These are phyloP conservation scores for Microsporum ferrugineum DNA, from an alignment of 2,329 filamentous ascomycete species.

Conservation along the genomic window DNA sequence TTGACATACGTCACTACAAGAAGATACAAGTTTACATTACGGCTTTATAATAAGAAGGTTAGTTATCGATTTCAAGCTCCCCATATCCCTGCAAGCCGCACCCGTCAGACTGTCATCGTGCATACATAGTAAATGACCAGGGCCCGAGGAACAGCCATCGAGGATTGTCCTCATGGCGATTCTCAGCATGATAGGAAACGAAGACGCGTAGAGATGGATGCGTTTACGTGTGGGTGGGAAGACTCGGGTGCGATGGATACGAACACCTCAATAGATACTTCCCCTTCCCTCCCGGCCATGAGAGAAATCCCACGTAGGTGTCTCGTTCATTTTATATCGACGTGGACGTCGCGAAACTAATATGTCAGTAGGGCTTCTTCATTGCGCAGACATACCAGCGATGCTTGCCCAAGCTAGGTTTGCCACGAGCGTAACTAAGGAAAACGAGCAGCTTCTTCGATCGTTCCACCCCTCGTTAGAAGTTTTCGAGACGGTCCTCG, in stretches of 20 bases:
- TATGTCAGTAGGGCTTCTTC: too few species aligned
- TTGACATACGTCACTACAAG: too few species aligned
- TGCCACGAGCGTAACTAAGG: background rate
- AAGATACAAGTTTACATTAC: too few species aligned
- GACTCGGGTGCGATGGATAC: background rate
- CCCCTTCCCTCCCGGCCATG: background rate
- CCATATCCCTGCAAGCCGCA: background rate
- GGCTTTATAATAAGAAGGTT: too few species aligned
- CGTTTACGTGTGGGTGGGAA: background rate
- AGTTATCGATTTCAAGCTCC: too few species aligned
- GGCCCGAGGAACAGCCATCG: background rate
- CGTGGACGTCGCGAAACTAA: too few species aligned
- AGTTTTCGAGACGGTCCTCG: background rate
- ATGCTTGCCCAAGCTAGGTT: background rate
- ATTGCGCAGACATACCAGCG: too few species aligned
- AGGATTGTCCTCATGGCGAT: background rate
- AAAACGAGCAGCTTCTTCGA: slow-evolving; percentile 6
- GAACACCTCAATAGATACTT: background rate
- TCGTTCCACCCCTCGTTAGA: slow-evolving; percentile 6
- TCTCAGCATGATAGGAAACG: background rate
- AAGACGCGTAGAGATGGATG: background rate
- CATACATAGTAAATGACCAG: background rate
- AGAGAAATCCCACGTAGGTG: background rate
- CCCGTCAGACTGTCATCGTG: background rate
- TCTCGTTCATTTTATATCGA: background rate